Conservation (phyloP, 768 basidiomycete species). For the Lactarius tabidus region DNA sequence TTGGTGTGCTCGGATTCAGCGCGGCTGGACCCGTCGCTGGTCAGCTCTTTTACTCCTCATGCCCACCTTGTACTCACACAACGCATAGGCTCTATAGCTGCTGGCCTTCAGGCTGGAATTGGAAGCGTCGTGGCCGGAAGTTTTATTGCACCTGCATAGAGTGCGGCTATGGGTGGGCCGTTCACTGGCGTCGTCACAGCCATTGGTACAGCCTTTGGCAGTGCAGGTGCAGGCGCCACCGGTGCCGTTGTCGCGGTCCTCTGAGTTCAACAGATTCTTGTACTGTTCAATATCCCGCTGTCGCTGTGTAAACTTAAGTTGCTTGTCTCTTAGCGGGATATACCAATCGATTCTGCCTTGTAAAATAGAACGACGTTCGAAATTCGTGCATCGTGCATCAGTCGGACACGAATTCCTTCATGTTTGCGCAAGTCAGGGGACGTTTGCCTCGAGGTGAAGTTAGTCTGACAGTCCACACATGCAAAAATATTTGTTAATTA, state of each 20-base stretch:
- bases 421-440: not conserved
- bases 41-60: not conserved
- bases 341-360: not conserved
- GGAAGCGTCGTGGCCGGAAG: not conserved
- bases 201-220: not conserved
- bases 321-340: not conserved
- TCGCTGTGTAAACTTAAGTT: not conserved
- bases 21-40: conserved; percentile 8
- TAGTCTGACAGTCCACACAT: not conserved
- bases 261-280: not conserved
- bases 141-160: conserved; percentile 1
- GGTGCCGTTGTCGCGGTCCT: not conserved
- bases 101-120: not conserved
- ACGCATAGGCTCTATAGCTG: conserved; percentile 7
- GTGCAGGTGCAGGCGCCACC: not conserved
- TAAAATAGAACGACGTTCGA: not conserved
- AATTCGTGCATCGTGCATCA: not conserved
- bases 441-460: not conserved
- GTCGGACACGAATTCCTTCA: not conserved
- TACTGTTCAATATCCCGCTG: not conserved
- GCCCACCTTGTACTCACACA: not conserved
- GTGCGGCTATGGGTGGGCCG: not conserved
- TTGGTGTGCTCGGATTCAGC: conserved; percentile 3
- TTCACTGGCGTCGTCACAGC: not conserved
- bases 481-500: not conserved